Conservation (phyloP, 805 yeast genomes). For the Candida nonsorbophila region DNA sequence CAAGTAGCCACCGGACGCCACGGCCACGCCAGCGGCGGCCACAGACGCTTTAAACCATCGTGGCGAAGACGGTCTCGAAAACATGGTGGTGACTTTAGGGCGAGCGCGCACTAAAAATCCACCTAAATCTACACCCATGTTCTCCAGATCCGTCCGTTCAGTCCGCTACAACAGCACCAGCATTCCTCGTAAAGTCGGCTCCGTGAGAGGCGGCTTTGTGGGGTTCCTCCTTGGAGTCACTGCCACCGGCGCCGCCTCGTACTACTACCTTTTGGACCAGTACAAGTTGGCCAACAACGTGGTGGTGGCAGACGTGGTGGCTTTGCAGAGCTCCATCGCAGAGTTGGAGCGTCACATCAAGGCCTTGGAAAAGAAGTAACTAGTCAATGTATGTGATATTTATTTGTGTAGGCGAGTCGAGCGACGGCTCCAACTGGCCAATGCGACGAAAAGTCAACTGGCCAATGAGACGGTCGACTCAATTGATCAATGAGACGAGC, state of each 20-base stretch:
- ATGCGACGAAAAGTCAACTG: too few relatives aligned
- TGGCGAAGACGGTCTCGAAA: too few relatives aligned
- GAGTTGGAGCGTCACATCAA: conserved; percentile 66
- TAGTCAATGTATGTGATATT: not conserved
- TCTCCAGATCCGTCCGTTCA: conserved; percentile 15
- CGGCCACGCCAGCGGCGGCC: too few relatives aligned
- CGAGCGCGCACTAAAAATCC: not conserved
- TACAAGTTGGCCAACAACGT: conserved; percentile 69
- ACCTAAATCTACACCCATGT: not conserved
- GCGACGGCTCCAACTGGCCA: too few relatives aligned
- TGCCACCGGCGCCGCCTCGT: conserved; percentile 68
- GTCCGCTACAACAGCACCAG: conserved; percentile 22
- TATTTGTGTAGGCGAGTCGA: too few relatives aligned
- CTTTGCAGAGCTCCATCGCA: conserved; percentile 63
- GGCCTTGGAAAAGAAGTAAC: conserved; percentile 43
- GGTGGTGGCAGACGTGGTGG: conserved; percentile 67
- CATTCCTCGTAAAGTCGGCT: conserved; percentile 33
- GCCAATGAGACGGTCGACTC: too few relatives aligned
- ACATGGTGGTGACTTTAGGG: too few relatives aligned
- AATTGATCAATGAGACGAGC: too few relatives aligned
- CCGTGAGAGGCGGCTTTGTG: conserved; percentile 48
- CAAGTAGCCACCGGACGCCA: too few relatives aligned
- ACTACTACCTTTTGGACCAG: conserved; percentile 73
- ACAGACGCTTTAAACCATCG: too few relatives aligned
- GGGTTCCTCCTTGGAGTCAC: conserved; percentile 80